Percentiles rank a stretch among this genome's conserved stretches.
These are phyloP conservation scores for Ophiostoma quercus DNA, from an alignment of 2,329 filamentous ascomycete species.

Conservation along the genomic window DNA sequence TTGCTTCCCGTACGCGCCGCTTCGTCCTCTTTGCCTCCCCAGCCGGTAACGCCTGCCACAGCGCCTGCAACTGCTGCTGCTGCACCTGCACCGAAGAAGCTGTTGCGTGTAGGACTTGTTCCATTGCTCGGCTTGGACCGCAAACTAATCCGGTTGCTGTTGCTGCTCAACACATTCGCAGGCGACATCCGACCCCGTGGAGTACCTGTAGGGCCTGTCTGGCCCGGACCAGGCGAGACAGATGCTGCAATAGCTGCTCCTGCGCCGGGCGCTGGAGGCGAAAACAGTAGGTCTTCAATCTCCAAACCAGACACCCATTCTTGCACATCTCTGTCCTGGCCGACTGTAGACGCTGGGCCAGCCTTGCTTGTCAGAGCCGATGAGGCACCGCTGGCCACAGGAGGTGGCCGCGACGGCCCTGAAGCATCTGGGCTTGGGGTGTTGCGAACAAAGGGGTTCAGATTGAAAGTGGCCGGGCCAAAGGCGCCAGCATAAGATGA, in stretches of 20 bases:
- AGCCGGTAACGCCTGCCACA: constrained; percentile 12
- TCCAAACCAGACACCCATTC: constrained; percentile 56
- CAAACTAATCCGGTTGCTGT: constrained; percentile 33
- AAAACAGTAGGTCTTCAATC: constrained; percentile 48
- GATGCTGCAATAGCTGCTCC: constrained; percentile 20
- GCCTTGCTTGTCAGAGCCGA: constrained; percentile 15
- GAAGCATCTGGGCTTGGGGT: constrained; percentile 41
- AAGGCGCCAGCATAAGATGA: constrained; percentile 17
- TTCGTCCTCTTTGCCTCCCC: constrained; percentile 36
- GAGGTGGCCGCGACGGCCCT: constrained; percentile 17
- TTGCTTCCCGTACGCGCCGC: constrained; percentile 50
- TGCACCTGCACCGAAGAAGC: constrained; percentile 19
- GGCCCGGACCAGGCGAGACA: constrained; percentile 17
- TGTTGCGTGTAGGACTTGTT: constrained; percentile 26
- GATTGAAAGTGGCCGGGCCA: constrained; percentile 23
- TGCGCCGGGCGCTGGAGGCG: constrained; percentile 31
- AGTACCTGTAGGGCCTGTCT: constrained; percentile 9
- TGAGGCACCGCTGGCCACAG: background rate
- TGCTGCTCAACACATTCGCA: constrained; percentile 24
- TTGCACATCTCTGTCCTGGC: constrained; percentile 49
- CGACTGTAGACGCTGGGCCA: background rate
- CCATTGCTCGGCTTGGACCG: constrained; percentile 24
- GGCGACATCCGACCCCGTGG: constrained; percentile 38
- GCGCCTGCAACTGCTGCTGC: constrained; percentile 17
- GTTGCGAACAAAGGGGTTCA: constrained; percentile 26